Conservation (phyloP, 768 basidiomycete genomes). For the Leccinum truebloodii region DNA sequence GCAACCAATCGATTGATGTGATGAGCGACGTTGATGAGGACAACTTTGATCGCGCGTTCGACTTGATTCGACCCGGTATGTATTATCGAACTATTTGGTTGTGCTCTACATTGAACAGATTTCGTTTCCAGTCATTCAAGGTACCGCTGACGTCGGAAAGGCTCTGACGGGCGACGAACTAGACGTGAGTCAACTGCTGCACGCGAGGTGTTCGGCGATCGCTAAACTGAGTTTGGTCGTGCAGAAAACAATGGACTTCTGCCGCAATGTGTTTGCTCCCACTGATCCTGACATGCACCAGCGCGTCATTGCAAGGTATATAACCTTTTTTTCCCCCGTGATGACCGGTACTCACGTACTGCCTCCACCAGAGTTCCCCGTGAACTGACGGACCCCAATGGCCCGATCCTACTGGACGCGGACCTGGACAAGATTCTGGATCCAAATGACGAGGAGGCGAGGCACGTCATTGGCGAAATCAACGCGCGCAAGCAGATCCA, state of each 20-base stretch:
- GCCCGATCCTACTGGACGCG: slow-evolving; percentile 21
- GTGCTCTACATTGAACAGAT: background rate
- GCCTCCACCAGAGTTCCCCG: background rate
- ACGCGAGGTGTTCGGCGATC: background rate
- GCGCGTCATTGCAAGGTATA: slow-evolving; percentile 4
- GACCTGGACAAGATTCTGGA: slow-evolving; percentile 21
- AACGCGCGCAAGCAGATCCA: slow-evolving; percentile 19
- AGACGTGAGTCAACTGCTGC: background rate
- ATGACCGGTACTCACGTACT: background rate
- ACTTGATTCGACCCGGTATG: slow-evolving; percentile 12
- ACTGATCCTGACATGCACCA: slow-evolving; percentile 6
- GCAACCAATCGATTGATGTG: background rate
- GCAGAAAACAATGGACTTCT: slow-evolving; percentile 16
- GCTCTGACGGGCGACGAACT: slow-evolving; percentile 10
- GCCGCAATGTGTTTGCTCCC: slow-evolving; percentile 3
- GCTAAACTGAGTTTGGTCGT: background rate
- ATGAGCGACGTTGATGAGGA: slow-evolving; percentile 10
- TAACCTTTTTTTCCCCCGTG: background rate
- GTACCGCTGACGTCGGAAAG: slow-evolving; percentile 9
- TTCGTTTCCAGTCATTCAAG: slow-evolving; percentile 9
- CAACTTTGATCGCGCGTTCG: slow-evolving; percentile 15
- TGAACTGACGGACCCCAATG: background rate
- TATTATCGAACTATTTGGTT: background rate
- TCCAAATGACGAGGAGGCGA: slow-evolving; percentile 11
- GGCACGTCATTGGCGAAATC: slow-evolving; percentile 11